Evolutionary conservation across 1,284 basidiomycete species (phyloP), one percentile per base, ranked within the genome.

Genomic region (Cerrena zonata): DNA sequence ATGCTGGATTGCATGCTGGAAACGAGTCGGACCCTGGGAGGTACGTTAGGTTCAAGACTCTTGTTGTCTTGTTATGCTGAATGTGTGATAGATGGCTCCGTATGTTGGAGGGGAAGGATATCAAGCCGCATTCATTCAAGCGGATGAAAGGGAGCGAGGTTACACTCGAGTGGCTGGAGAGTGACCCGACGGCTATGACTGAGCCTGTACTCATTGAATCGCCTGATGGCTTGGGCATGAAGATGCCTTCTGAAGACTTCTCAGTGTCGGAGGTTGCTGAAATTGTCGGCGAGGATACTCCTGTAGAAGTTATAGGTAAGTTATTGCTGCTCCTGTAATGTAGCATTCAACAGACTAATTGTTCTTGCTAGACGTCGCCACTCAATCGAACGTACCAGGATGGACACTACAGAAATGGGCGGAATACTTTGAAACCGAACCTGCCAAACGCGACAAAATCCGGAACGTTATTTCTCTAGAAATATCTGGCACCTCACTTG

Each of bases 321-420:
- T 62, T 22, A 10, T 10, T 10, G n/a, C 34, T 36, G 34, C 10
- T 40, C 19, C 39, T 7, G 10, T 5, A 18, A 22, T 15, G 39
- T 40, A 15, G 7, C 21, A 10, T 22, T 40, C 39, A 40, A 10
- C 18, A 40, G 13, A 15, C 39, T 40, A 10, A 15, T 40, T 10
- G 18, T 10, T 47, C 47, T 39, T 51, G 52, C 39, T 58, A 91
- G 91, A 94, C 66, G 89, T 93, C 47, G 82, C 86, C 18, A 81
- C 89, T 0, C 92, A 94, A 64, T 84, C 86, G 1, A 87, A 84
- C 34, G 75, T 81, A 4, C 79, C 85, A 4, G 86, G 86, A 5
- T 98, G 95, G 94, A 91, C 86, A 7, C 72, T 99, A 7, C 82
- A 79, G 10, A 87, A 85, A 66, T 99, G 95, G 95, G 89, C 87